Evolutionary conservation across 2,329 filamentous ascomycete species (phyloP).

Genomic region (Calonectria honghensis): DNA sequence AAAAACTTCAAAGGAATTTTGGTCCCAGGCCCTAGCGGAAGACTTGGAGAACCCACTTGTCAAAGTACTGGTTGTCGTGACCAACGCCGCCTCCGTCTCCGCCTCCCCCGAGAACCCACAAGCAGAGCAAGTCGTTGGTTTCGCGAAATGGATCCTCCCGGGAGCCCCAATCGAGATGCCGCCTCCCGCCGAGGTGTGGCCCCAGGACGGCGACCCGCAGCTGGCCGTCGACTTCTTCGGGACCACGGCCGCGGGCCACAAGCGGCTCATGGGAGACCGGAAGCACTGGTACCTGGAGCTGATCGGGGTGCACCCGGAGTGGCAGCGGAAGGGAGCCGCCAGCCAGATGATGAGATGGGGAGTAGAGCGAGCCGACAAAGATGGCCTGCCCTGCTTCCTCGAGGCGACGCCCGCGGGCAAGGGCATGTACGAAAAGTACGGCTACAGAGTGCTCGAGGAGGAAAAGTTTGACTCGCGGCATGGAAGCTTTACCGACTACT

Average conservation of each 20-base stretch:
- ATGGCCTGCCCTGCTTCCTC: conserved; percentile 66
- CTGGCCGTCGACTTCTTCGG: conserved; percentile 65
- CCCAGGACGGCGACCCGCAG: conserved; percentile 60
- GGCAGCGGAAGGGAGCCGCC: conserved; percentile 68
- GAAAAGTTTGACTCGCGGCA: conserved; percentile 59
- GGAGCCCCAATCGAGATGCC: conserved; percentile 50
- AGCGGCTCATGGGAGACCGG: conserved; percentile 61
- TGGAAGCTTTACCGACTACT: conserved; percentile 58
- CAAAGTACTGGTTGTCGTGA: conserved; percentile 65
- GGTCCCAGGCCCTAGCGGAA: conserved; percentile 58
- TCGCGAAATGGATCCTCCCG: conserved; percentile 68
- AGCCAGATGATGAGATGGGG: conserved; percentile 69
- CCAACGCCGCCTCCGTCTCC: conserved; percentile 50
- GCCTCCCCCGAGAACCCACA: conserved; percentile 38
- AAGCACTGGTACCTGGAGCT: conserved; percentile 71
- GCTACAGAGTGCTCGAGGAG: conserved; percentile 65
- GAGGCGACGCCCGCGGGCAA: conserved; percentile 70
- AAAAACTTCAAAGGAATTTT: conserved; percentile 57
- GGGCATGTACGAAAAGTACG: conserved; percentile 68
- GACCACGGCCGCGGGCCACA: conserved; percentile 59
- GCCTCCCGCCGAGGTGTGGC: conserved; percentile 60
- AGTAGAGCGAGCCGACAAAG: conserved; percentile 65
- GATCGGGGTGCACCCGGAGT: conserved; percentile 64
- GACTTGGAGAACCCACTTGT: conserved; percentile 63
- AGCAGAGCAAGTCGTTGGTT: conserved; percentile 62